Evolutionary conservation across 2,329 filamentous ascomycete genomes (phyloP), one percentile per base, ranked within the genome.

Genomic region (Gnomoniopsis smithogilvyi): DNA sequence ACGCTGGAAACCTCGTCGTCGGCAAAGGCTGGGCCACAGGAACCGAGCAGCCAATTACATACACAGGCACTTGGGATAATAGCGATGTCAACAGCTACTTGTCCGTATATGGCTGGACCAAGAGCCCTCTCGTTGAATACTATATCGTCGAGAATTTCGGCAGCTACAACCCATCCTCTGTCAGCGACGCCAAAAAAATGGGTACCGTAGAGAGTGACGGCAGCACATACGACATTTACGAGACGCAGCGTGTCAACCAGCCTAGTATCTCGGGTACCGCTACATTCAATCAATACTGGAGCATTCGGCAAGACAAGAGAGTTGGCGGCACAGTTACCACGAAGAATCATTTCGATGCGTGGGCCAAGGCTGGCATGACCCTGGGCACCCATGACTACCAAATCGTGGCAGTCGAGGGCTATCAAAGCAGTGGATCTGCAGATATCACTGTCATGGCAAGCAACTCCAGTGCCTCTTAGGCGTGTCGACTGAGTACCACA

Each of bases 11-110:
- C 73, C 81, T 83, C 56, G 81, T 83, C 46, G 80, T 73, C 62
- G 83, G 82, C 61, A 85, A 85, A 70, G 83, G 83, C 48, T 85
- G 83, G 82, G 77, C 76, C 59, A 76, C 81, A 34, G 82, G 81
- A 60, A 65, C 64, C 54, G 63, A 67, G n/a, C 60, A 58, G 30
- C 61, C 58, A n/a, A 63, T 69, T 46, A 58, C 57, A 30, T 69
- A 69, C 61, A 66, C 63, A 56, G 68, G 67, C 49, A 68, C 70
- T 48, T 71, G 67, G 66, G 64, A 67, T 56, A 65, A 64, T 52
- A 68, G 65, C 63, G 69, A 64, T 11, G 66, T 67, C 54, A 67
- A 67, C 62, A 61, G 59, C 61, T 72, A 71, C 63, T 66, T 72
- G 46, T 62, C 69, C 52, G 59, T 71, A 3, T 76, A 76, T 64